A percentile compares a stretch with the other conserved stretches of the same genome.
Conservation (phyloP, 2,329 filamentous ascomycete genomes). For the Colletotrichum trifolii region DNA sequence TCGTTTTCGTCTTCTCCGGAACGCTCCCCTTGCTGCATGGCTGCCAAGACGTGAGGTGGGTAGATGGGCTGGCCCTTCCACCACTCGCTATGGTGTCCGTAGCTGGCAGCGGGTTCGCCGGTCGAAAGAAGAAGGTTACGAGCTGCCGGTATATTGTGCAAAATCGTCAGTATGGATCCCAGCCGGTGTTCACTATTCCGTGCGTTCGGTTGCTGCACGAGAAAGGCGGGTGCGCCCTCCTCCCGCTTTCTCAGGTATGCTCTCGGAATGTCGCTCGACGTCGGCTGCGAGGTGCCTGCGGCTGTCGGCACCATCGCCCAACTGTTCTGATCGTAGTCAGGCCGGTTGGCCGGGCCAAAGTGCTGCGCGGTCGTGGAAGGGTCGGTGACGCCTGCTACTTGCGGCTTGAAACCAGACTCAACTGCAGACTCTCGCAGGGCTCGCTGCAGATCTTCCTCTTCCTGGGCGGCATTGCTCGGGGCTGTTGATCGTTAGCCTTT, state of each 20-base stretch:
- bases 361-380: conserved; percentile 51
- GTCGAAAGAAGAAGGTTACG: conserved; percentile 65
- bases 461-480: conserved; percentile 51
- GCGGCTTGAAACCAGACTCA: conserved; percentile 51
- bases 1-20: conserved; percentile 44
- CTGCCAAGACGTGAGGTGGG: conserved; percentile 49
- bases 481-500: conserved; percentile 38
- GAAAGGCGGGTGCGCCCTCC: conserved; percentile 60
- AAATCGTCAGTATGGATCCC: conserved; percentile 67
- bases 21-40: conserved; percentile 45
- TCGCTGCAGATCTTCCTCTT: conserved; percentile 66
- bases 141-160: conserved; percentile 68
- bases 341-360: conserved; percentile 70
- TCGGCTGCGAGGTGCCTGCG: conserved; percentile 42
- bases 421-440: conserved; percentile 67
- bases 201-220: conserved; percentile 52
- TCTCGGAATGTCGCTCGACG: conserved; percentile 37
- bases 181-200: conserved; percentile 55
- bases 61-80: conserved; percentile 69
- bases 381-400: conserved; percentile 63
- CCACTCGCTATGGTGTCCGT: conserved; percentile 69
- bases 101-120: conserved; percentile 55
- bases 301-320: conserved; percentile 68
- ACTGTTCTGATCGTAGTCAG: conserved; percentile 63
- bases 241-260: conserved; percentile 58